These are phyloP conservation scores for Erodium chrysanthum DNA, from an alignment of 441 rosid genomes.

Conservation along the genomic window DNA sequence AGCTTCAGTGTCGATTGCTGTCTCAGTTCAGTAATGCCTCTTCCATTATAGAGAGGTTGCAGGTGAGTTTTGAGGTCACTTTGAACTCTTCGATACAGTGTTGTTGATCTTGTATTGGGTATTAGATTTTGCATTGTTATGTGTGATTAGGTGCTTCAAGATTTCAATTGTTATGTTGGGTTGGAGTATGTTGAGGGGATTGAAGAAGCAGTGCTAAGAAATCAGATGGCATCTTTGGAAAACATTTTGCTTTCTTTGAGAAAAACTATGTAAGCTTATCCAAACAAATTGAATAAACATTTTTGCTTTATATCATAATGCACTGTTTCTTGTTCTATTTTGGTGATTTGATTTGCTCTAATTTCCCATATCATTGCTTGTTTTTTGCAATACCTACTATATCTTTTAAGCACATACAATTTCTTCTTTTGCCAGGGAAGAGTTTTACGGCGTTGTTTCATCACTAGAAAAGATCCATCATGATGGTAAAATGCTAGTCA, in stretches of 20 bases:
- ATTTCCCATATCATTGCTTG: not conserved
- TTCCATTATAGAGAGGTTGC: conserved; percentile 55
- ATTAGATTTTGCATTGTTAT: not conserved
- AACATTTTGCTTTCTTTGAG: conserved; percentile 24
- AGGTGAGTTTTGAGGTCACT: conserved; percentile 24
- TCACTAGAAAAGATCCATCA: conserved; percentile 44
- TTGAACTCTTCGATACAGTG: not conserved
- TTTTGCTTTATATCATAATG: not conserved
- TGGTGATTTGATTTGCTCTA: not conserved
- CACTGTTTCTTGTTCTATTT: not conserved
- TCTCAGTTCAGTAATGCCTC: conserved; percentile 54
- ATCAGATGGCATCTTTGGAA: conserved; percentile 12
- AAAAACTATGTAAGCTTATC: conserved; percentile 30
- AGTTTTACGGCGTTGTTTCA: conserved; percentile 43
- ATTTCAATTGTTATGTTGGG: conserved; percentile 36
- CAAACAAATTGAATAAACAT: not conserved
- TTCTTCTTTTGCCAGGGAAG: conserved; percentile 35
- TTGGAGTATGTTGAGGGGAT: conserved; percentile 44
- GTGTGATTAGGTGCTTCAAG: not conserved
- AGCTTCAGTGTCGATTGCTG: conserved; percentile 45
- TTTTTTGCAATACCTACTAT: not conserved
- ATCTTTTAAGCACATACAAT: not conserved
- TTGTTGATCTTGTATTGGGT: not conserved
- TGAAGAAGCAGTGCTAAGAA: conserved; percentile 42
- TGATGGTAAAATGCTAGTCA: conserved; percentile 44